phyloP scores from a whole-genome alignment of 75 land plant species.

The Adiantum capillusveneris region DNA sequence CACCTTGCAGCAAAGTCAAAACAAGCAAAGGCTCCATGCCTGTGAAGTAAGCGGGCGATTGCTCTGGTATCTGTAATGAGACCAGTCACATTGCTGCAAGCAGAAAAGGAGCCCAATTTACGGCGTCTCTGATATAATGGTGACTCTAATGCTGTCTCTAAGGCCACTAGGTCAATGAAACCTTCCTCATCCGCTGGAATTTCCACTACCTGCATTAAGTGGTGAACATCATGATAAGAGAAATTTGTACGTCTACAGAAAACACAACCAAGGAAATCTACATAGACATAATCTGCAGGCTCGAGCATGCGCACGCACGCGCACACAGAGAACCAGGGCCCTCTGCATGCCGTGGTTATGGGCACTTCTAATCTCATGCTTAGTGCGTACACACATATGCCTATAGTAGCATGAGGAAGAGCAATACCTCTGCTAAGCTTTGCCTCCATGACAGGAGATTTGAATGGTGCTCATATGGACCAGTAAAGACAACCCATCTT shows the following conservation, averaged over 20 bases:
- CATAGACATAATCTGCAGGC: no score
- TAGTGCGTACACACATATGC: no score
- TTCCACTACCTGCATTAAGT: constrained; percentile 76
- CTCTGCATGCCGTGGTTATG: no score
- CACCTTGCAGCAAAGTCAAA: constrained; percentile 77
- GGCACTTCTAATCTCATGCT: no score
- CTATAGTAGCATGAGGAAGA: no score
- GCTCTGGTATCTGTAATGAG: constrained; percentile 47
- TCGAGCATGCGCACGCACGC: no score
- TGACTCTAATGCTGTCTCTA: constrained; percentile 18
- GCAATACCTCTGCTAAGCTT: no score
- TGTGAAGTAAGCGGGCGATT: constrained; percentile 50
- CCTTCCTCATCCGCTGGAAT: constrained; percentile 47
- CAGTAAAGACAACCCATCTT: constrained; percentile 75
- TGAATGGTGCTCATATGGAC: constrained; percentile 85
- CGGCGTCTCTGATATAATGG: constrained; percentile 25
- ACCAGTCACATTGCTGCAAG: constrained; percentile 82
- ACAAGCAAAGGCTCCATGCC: constrained; percentile 56
- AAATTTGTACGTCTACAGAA: no score
- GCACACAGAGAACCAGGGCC: no score
- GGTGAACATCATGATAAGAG: no score
- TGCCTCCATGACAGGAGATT: no score
- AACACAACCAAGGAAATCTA: no score
- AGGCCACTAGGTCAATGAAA: constrained; percentile 35
- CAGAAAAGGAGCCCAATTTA: constrained; percentile 65